Base-by-base conservation (phyloP, 257 asterid species). In the Apocynum venetum region DNA sequence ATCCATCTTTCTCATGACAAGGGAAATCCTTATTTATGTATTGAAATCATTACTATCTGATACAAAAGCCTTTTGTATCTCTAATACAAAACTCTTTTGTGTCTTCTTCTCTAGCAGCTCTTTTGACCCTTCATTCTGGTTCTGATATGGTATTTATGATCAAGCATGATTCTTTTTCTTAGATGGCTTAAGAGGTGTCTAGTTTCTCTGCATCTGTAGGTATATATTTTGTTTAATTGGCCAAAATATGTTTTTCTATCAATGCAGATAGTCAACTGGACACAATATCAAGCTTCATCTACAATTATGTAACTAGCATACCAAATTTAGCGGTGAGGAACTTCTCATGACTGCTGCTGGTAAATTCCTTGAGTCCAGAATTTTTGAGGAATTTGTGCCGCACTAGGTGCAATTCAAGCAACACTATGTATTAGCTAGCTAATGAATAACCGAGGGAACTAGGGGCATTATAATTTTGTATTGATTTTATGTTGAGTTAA, bases 271-370 rank as follows among this genome's bases (percentile, higher is more conserved):
- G 75, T 52, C 86, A 83, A 85, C 88, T 80, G 67, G 92, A 79
- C 68, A 67, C 72, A 77, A 83, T 93, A 80, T 90, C 99, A 84
- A 87, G 84, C 76, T 79, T 84, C 84, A 91, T 95, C 82, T 88
- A 51, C 20, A 78, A 83, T 80, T 93, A 88, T 79, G 85, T 89
- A 61, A 80, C 79, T 80, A 83, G 86, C 92, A 84, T 86, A 72
- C 92, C 96, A 63, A 85, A 87, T 82, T 84, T 85, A 80, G 83
- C 83, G 91, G 98, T 93, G 88, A 91, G 96, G 86, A 89, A 86
- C 87, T 88, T 89, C 84, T 88, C 85, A 81, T 87, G 86, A 86
- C 71, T 87, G 80, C 80, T 80, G 68, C 81, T 80, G 83, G 84
- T 84, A 76, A 85, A 80, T 70, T 84, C 82, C 68, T 76, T 79